Conservation (phyloP, 805 yeast genomes). For the Candida namnaoensis region DNA sequence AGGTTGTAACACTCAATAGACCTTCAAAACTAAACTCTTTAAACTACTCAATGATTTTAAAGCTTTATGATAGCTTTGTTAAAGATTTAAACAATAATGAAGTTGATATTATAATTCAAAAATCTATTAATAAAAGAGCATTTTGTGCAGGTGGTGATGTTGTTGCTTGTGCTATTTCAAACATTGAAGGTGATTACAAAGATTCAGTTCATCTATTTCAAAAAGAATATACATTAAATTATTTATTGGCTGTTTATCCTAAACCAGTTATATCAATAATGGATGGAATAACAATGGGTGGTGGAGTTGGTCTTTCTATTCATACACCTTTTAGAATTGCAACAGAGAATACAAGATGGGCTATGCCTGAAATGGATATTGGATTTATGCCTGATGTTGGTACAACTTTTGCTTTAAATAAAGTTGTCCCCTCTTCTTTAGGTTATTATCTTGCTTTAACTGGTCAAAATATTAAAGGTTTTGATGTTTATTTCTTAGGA, state of each 20-base stretch:
- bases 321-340: conserved; percentile 91
- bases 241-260: conserved; percentile 67
- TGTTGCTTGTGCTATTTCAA: conserved; percentile 61
- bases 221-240: conserved; percentile 75
- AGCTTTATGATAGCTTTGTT: conserved; percentile 61
- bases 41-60: conserved; percentile 63
- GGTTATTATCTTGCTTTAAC: conserved; percentile 86
- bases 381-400: conserved; percentile 98
- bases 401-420: conserved; percentile 80
- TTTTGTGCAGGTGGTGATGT: conserved; percentile 98
- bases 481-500: conserved; percentile 77
- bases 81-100: conserved; percentile 69
- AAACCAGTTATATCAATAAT: conserved; percentile 83
- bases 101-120: conserved; percentile 59
- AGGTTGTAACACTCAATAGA: conserved; percentile 72
- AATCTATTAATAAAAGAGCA: conserved; percentile 43
- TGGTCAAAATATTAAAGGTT: conserved; percentile 69
- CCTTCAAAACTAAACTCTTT: conserved; percentile 80
- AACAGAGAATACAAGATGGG: conserved; percentile 84
- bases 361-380: conserved; percentile 98
- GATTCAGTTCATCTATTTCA: conserved; percentile 62
- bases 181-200: conserved; percentile 34
- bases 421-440: conserved; percentile 63
- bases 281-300: conserved; percentile 97
- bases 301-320: conserved; percentile 88